These are phyloP conservation scores for Pholiota molesta DNA, from an alignment of 768 basidiomycete genomes.

Conservation along the genomic window DNA sequence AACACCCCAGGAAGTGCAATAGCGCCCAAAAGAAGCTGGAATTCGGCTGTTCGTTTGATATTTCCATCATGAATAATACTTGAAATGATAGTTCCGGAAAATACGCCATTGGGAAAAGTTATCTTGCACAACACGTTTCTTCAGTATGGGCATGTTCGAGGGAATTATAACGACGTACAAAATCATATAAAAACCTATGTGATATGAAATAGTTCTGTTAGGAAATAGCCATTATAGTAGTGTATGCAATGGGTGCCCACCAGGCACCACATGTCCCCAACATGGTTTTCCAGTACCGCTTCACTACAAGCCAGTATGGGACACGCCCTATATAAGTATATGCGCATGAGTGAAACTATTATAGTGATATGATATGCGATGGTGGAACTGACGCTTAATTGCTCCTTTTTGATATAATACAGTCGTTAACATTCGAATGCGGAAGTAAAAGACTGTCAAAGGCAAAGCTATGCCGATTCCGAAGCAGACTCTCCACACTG, in stretches of 20 bases:
- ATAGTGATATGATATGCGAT: not conserved
- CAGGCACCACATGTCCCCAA: constrained; percentile 78
- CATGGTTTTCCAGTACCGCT: constrained; percentile 67
- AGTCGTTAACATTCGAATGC: constrained; percentile 72
- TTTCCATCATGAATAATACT: constrained; percentile 59
- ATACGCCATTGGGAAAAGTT: constrained; percentile 75
- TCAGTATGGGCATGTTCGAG: not conserved
- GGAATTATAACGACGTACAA: constrained; percentile 36
- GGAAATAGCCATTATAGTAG: not conserved
- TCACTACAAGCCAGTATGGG: constrained; percentile 62
- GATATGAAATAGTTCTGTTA: not conserved
- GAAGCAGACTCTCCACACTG: constrained; percentile 71
- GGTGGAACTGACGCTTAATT: constrained; percentile 53
- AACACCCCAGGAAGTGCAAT: constrained; percentile 68
- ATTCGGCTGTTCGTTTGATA: constrained; percentile 66
- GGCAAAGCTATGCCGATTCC: constrained; percentile 66
- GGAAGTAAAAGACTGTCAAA: constrained; percentile 71
- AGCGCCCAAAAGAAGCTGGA: constrained; percentile 64
- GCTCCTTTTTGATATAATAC: constrained; percentile 64
- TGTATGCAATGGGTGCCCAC: constrained; percentile 33
- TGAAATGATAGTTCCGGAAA: constrained; percentile 68
- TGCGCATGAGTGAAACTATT: not conserved
- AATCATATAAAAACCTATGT: constrained; percentile 71
- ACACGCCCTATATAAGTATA: constrained; percentile 42
- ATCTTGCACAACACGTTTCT: constrained; percentile 38